A percentile compares a stretch with the other conserved stretches of the same genome.
Conservation (phyloP, 352 stramenopile genomes). For the Pythium dissimile region DNA sequence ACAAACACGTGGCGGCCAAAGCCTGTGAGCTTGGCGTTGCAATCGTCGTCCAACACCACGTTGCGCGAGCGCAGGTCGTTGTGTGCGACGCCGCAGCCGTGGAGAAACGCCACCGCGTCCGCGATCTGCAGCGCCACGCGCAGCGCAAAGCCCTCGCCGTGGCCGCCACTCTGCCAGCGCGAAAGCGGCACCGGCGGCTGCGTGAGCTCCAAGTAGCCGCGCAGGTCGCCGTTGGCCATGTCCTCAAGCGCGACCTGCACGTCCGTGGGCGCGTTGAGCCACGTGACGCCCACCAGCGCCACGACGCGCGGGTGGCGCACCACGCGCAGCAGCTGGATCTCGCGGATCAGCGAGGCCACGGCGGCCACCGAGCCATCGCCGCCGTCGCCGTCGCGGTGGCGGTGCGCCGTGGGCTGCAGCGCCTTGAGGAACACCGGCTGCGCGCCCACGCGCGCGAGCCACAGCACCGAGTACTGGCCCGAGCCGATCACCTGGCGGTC, state of each 20-base stretch:
- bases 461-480: slow-evolving; percentile 22
- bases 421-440: slow-evolving; percentile 22
- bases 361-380: slow-evolving; percentile 12
- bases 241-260: slow-evolving; percentile 24
- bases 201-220: slow-evolving; percentile 17
- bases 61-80: slow-evolving; percentile 22
- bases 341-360: slow-evolving; percentile 12
- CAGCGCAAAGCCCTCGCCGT: slow-evolving; percentile 9
- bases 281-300: slow-evolving; percentile 20
- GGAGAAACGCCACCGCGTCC: slow-evolving; percentile 17
- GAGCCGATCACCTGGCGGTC: slow-evolving; percentile 22
- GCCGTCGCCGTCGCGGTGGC: neutral
- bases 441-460: slow-evolving; percentile 16
- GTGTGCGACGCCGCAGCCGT: slow-evolving; percentile 10
- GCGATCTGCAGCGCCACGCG: slow-evolving; percentile 16
- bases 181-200: slow-evolving; percentile 8
- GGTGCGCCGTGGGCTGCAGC: slow-evolving; percentile 11
- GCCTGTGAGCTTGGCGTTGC: slow-evolving; percentile 19
- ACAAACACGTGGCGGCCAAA: slow-evolving; percentile 23
- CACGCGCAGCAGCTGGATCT: slow-evolving; percentile 20
- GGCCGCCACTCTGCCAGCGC: slow-evolving; percentile 2
- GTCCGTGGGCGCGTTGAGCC: slow-evolving; percentile 22
- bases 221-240: slow-evolving; percentile 17
- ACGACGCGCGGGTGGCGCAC: slow-evolving; percentile 9
- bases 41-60: slow-evolving; percentile 21